phyloP scores from a whole-genome alignment of 208 protist species.

The Trypanosoma avium region DNA sequence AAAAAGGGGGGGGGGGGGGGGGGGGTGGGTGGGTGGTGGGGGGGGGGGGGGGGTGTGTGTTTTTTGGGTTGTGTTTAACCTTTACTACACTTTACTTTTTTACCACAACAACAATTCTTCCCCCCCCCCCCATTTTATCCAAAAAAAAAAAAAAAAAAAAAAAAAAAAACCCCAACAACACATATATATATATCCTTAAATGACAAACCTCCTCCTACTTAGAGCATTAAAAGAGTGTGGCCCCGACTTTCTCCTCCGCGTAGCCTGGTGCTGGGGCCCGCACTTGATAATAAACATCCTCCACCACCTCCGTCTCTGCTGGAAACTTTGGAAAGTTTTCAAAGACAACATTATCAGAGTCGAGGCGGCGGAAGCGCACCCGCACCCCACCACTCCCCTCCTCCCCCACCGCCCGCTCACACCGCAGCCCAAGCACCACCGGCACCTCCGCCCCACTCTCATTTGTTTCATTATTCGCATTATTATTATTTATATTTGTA shows the following conservation, averaged over 20 bases:
- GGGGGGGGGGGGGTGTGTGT: too few relatives aligned
- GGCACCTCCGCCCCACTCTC: slow-evolving; percentile 45
- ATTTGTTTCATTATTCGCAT: slow-evolving; percentile 11
- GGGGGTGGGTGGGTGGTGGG: too few relatives aligned
- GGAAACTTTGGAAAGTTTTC: slow-evolving; percentile 89
- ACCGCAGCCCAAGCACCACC: slow-evolving; percentile 55
- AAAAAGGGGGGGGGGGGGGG: too few relatives aligned
- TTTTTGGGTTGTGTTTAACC: too few relatives aligned
- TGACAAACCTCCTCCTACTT: too few relatives aligned
- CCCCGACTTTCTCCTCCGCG: slow-evolving; percentile 47
- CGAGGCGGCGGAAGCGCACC: slow-evolving; percentile 37
- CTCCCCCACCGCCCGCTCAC: slow-evolving; percentile 12
- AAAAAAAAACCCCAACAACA: too few relatives aligned
- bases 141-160: too few relatives aligned
- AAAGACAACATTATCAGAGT: slow-evolving; percentile 63
- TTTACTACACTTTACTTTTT: too few relatives aligned
- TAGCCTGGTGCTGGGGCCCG: slow-evolving; percentile 40
- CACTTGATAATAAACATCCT: slow-evolving; percentile 64
- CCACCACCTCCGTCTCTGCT: slow-evolving; percentile 35
- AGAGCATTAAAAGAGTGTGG: slow-evolving; percentile 14
- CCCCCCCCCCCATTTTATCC: too few relatives aligned
- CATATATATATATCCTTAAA: too few relatives aligned
- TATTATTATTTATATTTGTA: too few relatives aligned
- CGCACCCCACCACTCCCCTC: slow-evolving; percentile 12
- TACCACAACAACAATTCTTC: too few relatives aligned